Evolutionary conservation across 1,139 yeast species (phyloP).

Genomic region (Lodderomyces margitis): DNA sequence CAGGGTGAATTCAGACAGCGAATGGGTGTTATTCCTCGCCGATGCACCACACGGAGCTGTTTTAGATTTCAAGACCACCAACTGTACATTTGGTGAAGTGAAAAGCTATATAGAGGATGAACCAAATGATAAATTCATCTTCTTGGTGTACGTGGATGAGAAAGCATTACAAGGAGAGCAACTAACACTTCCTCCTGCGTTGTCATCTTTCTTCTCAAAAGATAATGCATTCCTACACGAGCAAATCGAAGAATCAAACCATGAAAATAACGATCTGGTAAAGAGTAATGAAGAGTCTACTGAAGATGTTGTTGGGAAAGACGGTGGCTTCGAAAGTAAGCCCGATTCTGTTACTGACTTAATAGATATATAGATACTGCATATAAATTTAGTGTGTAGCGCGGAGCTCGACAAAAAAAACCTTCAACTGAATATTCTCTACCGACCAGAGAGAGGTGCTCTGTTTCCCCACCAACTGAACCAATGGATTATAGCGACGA

Average conservation of each 20-base stretch:
- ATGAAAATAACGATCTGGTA: neutral
- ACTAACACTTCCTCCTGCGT: conserved; percentile 14
- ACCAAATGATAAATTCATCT: conserved; percentile 18
- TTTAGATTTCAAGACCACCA: conserved; percentile 17
- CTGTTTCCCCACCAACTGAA: neutral
- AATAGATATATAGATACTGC: conserved; percentile 6
- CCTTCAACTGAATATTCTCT: conserved; percentile 35
- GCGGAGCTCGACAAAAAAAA: too few relatives aligned
- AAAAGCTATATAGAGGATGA: conserved; percentile 17
- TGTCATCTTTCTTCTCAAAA: conserved; percentile 18
- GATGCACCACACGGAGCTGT: conserved; percentile 3
- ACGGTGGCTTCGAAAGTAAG: neutral
- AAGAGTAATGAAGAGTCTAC: neutral
- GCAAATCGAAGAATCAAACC: conserved; percentile 7
- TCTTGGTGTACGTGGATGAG: conserved; percentile 22
- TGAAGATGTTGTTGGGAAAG: neutral
- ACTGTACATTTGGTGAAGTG: conserved; percentile 22
- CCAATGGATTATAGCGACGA: conserved; percentile 60
- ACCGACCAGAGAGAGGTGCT: too few relatives aligned
- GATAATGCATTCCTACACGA: conserved; percentile 19
- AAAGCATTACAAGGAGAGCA: conserved; percentile 11
- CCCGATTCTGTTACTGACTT: conserved; percentile 3
- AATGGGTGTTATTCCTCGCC: conserved; percentile 20
- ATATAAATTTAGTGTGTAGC: conserved; percentile 1
- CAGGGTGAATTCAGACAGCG: conserved; percentile 7